These are phyloP conservation scores for Micractinium conductrix DNA, from an alignment of 139 green algal species.

Conservation along the genomic window DNA sequence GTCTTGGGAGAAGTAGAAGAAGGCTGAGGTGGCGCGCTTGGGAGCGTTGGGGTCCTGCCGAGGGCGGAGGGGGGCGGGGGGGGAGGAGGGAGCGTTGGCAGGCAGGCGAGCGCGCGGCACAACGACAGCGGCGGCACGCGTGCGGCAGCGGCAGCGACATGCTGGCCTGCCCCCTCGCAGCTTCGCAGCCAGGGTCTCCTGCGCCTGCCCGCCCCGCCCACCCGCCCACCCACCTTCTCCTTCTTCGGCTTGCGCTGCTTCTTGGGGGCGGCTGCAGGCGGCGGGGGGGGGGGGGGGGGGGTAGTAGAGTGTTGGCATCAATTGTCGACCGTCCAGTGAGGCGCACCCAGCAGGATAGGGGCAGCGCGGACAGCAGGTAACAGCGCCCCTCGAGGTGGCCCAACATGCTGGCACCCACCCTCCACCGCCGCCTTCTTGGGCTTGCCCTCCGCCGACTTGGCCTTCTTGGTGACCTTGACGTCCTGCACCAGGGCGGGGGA, in stretches of 20 bases:
- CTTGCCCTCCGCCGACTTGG: slow-evolving; percentile 40
- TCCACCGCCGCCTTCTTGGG: slow-evolving; percentile 32
- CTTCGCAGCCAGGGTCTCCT: no score
- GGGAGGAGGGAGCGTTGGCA: not conserved
- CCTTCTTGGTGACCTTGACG: slow-evolving; percentile 39
- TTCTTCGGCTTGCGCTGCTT: slow-evolving; percentile 41
- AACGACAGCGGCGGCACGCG: not conserved
- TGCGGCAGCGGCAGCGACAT: no score
- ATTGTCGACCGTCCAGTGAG: no score
- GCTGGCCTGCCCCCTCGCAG: no score
- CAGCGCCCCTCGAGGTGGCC: no score
- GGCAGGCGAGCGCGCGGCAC: not conserved
- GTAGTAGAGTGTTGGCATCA: no score
- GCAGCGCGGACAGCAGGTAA: no score
- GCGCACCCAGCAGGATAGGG: no score
- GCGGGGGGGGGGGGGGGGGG: not conserved
- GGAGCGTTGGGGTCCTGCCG: slow-evolving; percentile 80
- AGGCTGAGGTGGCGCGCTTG: slow-evolving; percentile 84
- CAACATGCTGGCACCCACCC: slow-evolving; percentile 6
- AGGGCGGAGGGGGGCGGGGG: not conserved
- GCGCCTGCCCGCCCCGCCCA: no score
- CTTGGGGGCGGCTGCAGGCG: slow-evolving; percentile 3
- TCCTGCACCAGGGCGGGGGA: not conserved
- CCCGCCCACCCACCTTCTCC: slow-evolving; percentile 35
- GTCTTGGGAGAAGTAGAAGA: slow-evolving; percentile 89